Base-by-base conservation (phyloP, 208 protist species). In the Wallacemonas sp. region DNA sequence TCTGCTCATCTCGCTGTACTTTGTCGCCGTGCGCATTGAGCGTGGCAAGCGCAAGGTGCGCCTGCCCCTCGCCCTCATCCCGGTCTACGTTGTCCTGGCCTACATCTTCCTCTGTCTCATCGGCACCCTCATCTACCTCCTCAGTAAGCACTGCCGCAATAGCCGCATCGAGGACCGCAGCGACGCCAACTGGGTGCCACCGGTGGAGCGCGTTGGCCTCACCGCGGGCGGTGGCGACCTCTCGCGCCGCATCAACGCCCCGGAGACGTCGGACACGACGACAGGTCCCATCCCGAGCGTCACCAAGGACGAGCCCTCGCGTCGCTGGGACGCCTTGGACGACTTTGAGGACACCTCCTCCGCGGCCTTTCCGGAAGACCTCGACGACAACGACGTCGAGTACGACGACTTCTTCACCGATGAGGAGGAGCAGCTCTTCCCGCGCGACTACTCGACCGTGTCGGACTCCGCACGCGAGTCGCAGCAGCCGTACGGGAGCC, bases 1-100 rank as follows among this genome's bases (percentile, higher is more conserved):
- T 31, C 49, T 92, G 31, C 74, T 96, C 32, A 64, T 81, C 31
- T 90, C 87, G 22, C 74, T 96, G 7, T 96, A 93, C 75, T 87
- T 96, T 67, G 78, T 88, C 45, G 86, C 79, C 20, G 87, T 87
- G 20, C 84, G 82, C 41, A 81, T 96, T 26, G 72, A 85, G 61
- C 82, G 74, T 11, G 91, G 86, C 3, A 76, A 66, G 32, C 29
- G 65, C 11, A 65, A 57, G 61, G 70, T 81, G 0, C 68, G 64
- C 36, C 73, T 94, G 62, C 49, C 61, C 0, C 41, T 50, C 61
- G 79, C 83, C 18, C 77, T 96, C 28, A 87, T 92, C 29, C 91
- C 91, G 0, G 82, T 96, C n/a, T 96, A 89, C 67, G 33, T 86
- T 23, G 72, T 67, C 1, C 79, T 93, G 22, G 65, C 38, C 22